phyloP scores from a whole-genome alignment of 2,329 filamentous ascomycete species.

The Rutstroemia sp. region DNA sequence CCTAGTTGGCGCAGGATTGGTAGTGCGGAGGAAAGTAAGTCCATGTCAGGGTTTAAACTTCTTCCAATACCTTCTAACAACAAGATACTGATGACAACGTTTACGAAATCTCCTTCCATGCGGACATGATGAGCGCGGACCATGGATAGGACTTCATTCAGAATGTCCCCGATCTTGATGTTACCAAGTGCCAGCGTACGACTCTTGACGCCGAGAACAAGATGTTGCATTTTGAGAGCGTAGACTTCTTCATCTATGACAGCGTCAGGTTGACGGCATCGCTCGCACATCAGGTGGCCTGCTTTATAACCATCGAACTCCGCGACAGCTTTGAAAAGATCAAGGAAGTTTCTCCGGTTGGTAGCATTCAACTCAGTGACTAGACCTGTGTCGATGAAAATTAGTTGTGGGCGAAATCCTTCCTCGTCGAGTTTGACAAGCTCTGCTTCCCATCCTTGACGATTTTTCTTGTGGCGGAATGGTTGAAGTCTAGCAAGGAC shows the following conservation, averaged over 20 bases:
- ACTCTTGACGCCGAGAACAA: conserved; percentile 85
- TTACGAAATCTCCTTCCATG: conserved; percentile 95
- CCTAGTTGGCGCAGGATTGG: conserved; percentile 87
- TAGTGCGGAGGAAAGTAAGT: conserved; percentile 77
- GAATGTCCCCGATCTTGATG: conserved; percentile 91
- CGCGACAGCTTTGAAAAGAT: conserved; percentile 90
- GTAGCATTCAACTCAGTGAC: conserved; percentile 86
- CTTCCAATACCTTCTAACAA: conserved; percentile 91
- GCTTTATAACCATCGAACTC: conserved; percentile 97
- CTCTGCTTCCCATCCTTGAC: conserved; percentile 64
- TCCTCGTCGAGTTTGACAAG: conserved; percentile 73
- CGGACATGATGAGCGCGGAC: conserved; percentile 87
- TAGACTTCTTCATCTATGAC: conserved; percentile 88
- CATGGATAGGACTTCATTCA: conserved; percentile 87
- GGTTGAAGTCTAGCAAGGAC: conserved; percentile 76
- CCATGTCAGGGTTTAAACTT: conserved; percentile 75
- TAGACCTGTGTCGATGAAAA: conserved; percentile 95
- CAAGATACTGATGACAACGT: conserved; percentile 92
- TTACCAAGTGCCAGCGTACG: conserved; percentile 86
- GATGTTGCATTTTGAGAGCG: conserved; percentile 92
- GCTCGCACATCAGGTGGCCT: conserved; percentile 90
- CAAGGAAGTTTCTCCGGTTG: conserved; percentile 87
- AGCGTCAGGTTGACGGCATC: conserved; percentile 84
- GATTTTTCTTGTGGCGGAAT: conserved; percentile 54
- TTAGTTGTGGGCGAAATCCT: conserved; percentile 85